A percentile compares a stretch with the other conserved stretches of the same genome.
phyloP scores from a whole-genome alignment of 2,329 filamentous ascomycete species.

The Venturia effusa region DNA sequence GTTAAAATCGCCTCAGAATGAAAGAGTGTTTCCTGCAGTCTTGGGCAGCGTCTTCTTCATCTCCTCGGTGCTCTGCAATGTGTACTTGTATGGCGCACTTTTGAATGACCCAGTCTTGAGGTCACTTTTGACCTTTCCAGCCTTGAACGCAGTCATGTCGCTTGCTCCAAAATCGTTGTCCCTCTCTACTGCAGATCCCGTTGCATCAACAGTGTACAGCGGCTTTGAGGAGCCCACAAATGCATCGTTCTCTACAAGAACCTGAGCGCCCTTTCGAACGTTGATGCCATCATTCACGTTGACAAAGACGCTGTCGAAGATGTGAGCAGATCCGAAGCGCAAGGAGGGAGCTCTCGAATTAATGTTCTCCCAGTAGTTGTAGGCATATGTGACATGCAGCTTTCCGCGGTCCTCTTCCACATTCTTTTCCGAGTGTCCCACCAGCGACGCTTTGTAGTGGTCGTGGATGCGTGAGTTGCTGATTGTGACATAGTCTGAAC shows the following conservation, averaged over 20 bases:
- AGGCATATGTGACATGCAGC: constrained; percentile 52
- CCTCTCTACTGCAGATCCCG: neutral
- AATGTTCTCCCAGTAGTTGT: constrained; percentile 56
- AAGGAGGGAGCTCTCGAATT: constrained; percentile 53
- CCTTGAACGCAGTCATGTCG: neutral
- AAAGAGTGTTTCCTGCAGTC: neutral
- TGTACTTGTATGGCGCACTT: neutral
- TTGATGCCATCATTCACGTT: constrained; percentile 29
- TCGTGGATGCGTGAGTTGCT: constrained; percentile 43
- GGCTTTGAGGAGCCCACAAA: neutral
- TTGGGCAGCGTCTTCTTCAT: neutral
- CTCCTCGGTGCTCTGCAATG: neutral
- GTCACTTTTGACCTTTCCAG: neutral
- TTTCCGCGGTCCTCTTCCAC: constrained; percentile 47
- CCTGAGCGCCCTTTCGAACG: constrained; percentile 31
- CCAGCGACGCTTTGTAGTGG: constrained; percentile 52
- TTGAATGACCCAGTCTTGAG: neutral
- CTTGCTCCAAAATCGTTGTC: constrained; percentile 2
- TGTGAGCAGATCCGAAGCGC: constrained; percentile 56
- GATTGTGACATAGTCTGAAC: constrained; percentile 49
- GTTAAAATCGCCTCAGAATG: neutral
- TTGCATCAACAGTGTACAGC: constrained; percentile 1
- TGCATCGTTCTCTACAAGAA: constrained; percentile 26
- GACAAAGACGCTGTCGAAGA: constrained; percentile 44
- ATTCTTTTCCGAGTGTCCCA: constrained; percentile 52